Evolutionary conservation across 2,329 filamentous ascomycete species (phyloP), one percentile per base, ranked within the genome.

Genomic region (Drechslerella stenobrocha): DNA sequence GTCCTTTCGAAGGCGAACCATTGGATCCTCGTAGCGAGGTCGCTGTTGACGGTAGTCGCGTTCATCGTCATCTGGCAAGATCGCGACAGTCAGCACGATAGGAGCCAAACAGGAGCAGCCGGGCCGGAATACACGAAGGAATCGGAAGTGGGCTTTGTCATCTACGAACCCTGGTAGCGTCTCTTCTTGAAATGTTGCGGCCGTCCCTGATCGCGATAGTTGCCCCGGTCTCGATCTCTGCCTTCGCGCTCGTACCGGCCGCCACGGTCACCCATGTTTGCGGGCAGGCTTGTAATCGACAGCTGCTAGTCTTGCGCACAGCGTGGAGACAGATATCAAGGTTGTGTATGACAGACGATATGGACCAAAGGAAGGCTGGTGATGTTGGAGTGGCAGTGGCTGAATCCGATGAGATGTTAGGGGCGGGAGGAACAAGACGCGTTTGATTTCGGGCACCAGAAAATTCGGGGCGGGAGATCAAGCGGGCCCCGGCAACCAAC

Each of bases 1-100:
- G 77, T 92, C 88, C 74, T 87, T 87, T 72, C 89, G 86, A 70
- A 95, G 80, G 70, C 85, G 86, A 28, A 84, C 82, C 11, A 86
- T 79, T 3, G 89, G 87, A 70, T 87, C 85, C 86, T 75, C 88
- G 84, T 72, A 88, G 83, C 70, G 87, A 23, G 84, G 83, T 26
- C 63, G 37, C 42, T 67, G 63, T 72, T 88, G 84, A 73, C 86
- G 83, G 74, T 92, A 71, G 22, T 72, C 72, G 22, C 70, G 71
- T 20, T 73, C 87, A 73, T 85, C 83, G 61, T 90, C 85, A 73
- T 95, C 88, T 67, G 34, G 26, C 8, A 46, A 11, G 52, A 28
- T 18, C 34, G 42, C 6, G 32, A 51, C 28, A 15, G 47, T 48
- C 42, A 57, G 46, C 52, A 47, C 45, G 24, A 18, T 52, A 40